These are phyloP conservation scores for Exobasidium cylindrosporum DNA, from an alignment of 1,284 basidiomycete species.

Conservation along the genomic window DNA sequence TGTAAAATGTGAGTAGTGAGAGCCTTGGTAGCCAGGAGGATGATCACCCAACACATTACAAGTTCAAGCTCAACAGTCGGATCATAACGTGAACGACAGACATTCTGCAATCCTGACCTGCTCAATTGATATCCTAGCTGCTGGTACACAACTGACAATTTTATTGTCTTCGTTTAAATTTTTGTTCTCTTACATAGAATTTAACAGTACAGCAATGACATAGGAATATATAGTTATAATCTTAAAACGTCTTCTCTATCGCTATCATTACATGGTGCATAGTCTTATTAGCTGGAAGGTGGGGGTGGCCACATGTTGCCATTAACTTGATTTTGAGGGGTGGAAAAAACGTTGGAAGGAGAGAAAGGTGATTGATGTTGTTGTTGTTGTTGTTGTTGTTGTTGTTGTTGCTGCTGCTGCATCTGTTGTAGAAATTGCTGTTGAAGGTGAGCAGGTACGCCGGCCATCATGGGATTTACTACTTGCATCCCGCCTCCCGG, in stretches of 20 bases:
- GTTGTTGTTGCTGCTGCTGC: conserved; percentile 10
- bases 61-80: conserved; percentile 31
- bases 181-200: no score
- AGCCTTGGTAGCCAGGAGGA: no score
- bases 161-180: no score
- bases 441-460: conserved; percentile 13
- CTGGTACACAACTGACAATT: no score
- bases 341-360: conserved; percentile 1
- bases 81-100: conserved; percentile 16
- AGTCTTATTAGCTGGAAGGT: neutral
- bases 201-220: neutral
- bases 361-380: no score
- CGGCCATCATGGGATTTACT: neutral
- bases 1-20: no score
- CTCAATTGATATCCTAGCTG: neutral
- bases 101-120: conserved; percentile 38
- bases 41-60: conserved; percentile 30
- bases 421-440: conserved; percentile 11
- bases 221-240: neutral
- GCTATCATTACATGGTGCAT: neutral
- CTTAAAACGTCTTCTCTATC: neutral
- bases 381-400: conserved; percentile 13
- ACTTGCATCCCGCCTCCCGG: neutral
- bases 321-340: neutral
- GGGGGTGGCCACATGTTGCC: neutral